Evolutionary conservation across 148 eudicot species (phyloP), one percentile per base, ranked within the genome.

Genomic region (Dianthus caryophyllus): DNA sequence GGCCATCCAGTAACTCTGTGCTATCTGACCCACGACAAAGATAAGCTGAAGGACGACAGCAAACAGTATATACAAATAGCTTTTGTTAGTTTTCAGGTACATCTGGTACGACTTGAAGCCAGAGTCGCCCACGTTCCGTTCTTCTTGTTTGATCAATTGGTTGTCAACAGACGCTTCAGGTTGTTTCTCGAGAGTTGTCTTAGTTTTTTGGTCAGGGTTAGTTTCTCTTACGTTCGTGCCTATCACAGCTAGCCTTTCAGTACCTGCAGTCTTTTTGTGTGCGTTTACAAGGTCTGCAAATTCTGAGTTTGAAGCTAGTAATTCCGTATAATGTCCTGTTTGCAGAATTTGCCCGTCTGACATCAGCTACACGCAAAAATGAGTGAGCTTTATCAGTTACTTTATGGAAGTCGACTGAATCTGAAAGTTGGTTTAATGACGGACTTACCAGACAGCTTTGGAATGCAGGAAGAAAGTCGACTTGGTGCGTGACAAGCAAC

Each of bases 391-490:
- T n/a, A 29, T 33, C 50, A 21, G 46, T 27, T 20, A 65, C n/a
- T 11, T 51, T 5, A n/a, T n/a, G 18, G 25, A 4, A 21, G 13
- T 53, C 11, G 29, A 21, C 7, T 24, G 7, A 21, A 53, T 24
- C 11, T 53, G 57, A n/a, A 39, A 31, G 61, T 5, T 26, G 21
- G 21, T 4, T 6, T 2, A 14, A 74, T 39, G 62, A 41, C 21
- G 31, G 57, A 76, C 95, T 84, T 66, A 93, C 98, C 87, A 93
- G 71, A 74, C 88, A 83, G 71, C 71, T 72, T 70, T 84, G 81
- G 67, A 89, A 93, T 64, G 89, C 91, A 21, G 98, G 96, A 71
- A 93, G 95, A 62, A 93, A 93, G 77, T 92, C 98, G 43, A 92
- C 88, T 85, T 92, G 98, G 82, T 89, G 98, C 1, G 98, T 92